A percentile compares a stretch with the other conserved stretches of the same genome.
phyloP scores from a whole-genome alignment of 805 yeast species.

The Pichia phayaonensis region DNA sequence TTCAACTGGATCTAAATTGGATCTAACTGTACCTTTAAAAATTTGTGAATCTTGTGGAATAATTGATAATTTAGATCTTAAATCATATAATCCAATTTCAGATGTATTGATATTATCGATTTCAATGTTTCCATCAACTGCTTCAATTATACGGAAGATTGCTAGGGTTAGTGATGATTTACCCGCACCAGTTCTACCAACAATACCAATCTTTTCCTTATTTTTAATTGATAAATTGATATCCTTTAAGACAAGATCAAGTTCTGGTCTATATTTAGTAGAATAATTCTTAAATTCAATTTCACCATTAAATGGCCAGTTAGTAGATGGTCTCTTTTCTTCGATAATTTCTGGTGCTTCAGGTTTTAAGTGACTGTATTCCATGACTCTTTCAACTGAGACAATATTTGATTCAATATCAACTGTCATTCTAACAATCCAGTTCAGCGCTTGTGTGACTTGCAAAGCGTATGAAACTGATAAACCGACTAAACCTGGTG shows the following conservation, averaged over 20 bases:
- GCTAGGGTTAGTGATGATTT: slow-evolving; percentile 82
- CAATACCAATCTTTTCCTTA: slow-evolving; percentile 86
- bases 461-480: slow-evolving; percentile 90
- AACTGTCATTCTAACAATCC: slow-evolving; percentile 98
- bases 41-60: slow-evolving; percentile 95
- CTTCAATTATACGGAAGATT: slow-evolving; percentile 76
- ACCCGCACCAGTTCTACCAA: slow-evolving; percentile 97
- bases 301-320: slow-evolving; percentile 72
- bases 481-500: slow-evolving; percentile 91
- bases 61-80: slow-evolving; percentile 70
- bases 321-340: slow-evolving; percentile 46
- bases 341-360: slow-evolving; percentile 66
- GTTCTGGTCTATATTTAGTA: slow-evolving; percentile 75
- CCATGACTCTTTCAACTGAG: slow-evolving; percentile 60
- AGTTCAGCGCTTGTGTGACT: slow-evolving; percentile 86
- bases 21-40: slow-evolving; percentile 77
- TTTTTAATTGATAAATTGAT: slow-evolving; percentile 59
- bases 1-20: slow-evolving; percentile 78
- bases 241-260: slow-evolving; percentile 70
- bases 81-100: slow-evolving; percentile 64
- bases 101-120: slow-evolving; percentile 67
- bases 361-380: slow-evolving; percentile 43
- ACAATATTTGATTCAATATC: slow-evolving; percentile 97
- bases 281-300: slow-evolving; percentile 65
- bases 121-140: slow-evolving; percentile 49